Evolutionary conservation across 225 moss, liverwort and hornwort genomes (phyloP).

Genomic region (Pseudoscleropodium purum): DNA sequence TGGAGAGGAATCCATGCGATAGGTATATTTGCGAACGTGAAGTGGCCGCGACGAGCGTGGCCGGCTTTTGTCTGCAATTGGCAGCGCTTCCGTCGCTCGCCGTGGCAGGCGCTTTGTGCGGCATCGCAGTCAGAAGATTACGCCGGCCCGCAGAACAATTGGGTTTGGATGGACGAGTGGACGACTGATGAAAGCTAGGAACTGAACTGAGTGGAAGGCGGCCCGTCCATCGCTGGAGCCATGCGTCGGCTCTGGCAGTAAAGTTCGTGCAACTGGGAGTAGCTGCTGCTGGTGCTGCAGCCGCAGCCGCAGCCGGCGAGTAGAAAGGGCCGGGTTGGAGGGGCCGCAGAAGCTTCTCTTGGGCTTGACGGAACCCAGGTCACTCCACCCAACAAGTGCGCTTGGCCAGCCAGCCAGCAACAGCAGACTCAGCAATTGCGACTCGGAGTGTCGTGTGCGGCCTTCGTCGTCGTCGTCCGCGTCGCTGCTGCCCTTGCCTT

Average conservation of each 20-base stretch:
- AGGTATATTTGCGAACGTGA: background rate
- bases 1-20: background rate
- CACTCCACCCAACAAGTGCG: background rate
- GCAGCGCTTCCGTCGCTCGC: background rate
- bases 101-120: background rate
- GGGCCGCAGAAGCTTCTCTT: background rate
- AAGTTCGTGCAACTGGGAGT: background rate
- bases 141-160: background rate
- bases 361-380: background rate
- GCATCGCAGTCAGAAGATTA: background rate
- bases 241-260: background rate
- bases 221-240: background rate
- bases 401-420: background rate
- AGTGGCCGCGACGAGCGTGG: background rate
- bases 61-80: background rate
- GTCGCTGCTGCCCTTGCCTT: background rate
- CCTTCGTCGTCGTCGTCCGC: background rate
- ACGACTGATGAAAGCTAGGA: background rate
- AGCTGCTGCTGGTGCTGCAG: background rate
- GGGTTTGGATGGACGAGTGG: background rate
- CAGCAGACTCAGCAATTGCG: background rate
- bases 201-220: background rate
- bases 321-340: background rate
- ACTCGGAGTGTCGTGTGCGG: background rate
- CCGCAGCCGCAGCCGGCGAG: background rate